A percentile compares a stretch with the other conserved stretches of the same genome.
These are phyloP conservation scores for Eimeria zaria DNA, from an alignment of 169 alveolate genomes.

Conservation along the genomic window DNA sequence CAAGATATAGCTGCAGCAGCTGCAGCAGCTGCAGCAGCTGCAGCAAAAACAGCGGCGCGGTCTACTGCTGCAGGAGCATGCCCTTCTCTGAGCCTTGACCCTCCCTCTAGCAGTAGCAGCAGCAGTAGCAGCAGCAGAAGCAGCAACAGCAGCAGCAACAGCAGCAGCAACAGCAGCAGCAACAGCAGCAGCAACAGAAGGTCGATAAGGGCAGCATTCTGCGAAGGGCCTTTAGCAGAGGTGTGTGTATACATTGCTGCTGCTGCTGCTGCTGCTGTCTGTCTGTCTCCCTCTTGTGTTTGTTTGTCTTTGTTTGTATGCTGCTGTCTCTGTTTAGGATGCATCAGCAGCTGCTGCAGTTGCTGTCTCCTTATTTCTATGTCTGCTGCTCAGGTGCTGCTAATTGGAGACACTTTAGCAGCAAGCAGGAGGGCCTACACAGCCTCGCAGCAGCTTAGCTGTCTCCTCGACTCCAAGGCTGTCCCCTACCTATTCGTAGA, in stretches of 20 bases:
- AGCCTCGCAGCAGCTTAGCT: not conserved
- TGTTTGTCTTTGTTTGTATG: not conserved
- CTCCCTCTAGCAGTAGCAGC: not conserved
- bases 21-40: not conserved
- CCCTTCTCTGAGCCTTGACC: not conserved
- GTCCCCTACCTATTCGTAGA: not conserved
- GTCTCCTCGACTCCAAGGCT: not conserved
- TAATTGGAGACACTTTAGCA: conserved; percentile 10
- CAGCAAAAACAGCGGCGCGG: conserved; percentile 13
- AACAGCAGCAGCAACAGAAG: conserved; percentile 1
- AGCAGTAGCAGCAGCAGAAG: conserved; percentile 21
- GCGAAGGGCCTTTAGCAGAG: not conserved
- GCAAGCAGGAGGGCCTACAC: not conserved
- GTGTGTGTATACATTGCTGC: not conserved
- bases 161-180: conserved; percentile 33
- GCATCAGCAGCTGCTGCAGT: not conserved
- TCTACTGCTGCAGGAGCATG: too few relatives aligned
- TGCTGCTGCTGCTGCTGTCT: conserved; percentile 4
- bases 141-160: not conserved
- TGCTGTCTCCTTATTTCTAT: not conserved
- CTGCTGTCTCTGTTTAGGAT: not conserved
- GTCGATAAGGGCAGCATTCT: not conserved
- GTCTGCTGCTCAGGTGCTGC: conserved; percentile 10
- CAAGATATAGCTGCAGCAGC: not conserved
- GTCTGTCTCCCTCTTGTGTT: not conserved